Conservation (phyloP, 2,329 filamentous ascomycete species). For the Nannizzia gypsea region DNA sequence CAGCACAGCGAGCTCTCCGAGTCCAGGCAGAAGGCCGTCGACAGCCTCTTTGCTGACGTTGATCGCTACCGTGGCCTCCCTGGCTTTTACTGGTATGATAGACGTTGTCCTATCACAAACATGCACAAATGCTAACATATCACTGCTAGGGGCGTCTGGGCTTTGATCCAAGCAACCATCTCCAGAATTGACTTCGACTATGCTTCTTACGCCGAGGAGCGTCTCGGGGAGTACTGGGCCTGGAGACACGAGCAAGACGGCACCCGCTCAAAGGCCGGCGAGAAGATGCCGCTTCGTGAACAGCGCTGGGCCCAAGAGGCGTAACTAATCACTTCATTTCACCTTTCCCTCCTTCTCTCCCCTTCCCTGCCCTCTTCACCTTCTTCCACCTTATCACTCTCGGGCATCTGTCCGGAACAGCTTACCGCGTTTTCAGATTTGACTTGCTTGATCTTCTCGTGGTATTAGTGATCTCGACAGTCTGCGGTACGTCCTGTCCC, state of each 20-base stretch:
- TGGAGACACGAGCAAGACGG: constrained; percentile 69
- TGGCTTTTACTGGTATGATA: constrained; percentile 58
- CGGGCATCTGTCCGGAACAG: not conserved
- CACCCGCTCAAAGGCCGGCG: constrained; percentile 41
- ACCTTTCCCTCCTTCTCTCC: no score
- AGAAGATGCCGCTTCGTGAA: constrained; percentile 62
- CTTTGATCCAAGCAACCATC: constrained; percentile 84
- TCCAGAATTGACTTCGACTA: constrained; percentile 97
- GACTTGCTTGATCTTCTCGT: not conserved
- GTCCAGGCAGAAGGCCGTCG: constrained; percentile 51
- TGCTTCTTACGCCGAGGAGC: constrained; percentile 72
- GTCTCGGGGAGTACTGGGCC: constrained; percentile 83
- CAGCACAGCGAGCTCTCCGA: constrained; percentile 32
- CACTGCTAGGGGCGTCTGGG: constrained; percentile 75
- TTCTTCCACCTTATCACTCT: not conserved
- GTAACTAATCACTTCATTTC: not conserved
- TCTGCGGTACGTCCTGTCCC: not conserved
- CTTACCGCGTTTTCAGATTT: not conserved
- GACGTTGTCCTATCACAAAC: not conserved
- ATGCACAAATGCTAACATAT: not conserved
- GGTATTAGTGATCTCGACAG: not conserved
- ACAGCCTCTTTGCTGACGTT: constrained; percentile 64
- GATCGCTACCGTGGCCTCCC: constrained; percentile 80
- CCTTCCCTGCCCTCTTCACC: not conserved
- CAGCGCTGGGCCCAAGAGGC: constrained; percentile 60